These are phyloP conservation scores for Pyrenula massariospora DNA, from an alignment of 495 filamentous ascomycete genomes.

Conservation along the genomic window DNA sequence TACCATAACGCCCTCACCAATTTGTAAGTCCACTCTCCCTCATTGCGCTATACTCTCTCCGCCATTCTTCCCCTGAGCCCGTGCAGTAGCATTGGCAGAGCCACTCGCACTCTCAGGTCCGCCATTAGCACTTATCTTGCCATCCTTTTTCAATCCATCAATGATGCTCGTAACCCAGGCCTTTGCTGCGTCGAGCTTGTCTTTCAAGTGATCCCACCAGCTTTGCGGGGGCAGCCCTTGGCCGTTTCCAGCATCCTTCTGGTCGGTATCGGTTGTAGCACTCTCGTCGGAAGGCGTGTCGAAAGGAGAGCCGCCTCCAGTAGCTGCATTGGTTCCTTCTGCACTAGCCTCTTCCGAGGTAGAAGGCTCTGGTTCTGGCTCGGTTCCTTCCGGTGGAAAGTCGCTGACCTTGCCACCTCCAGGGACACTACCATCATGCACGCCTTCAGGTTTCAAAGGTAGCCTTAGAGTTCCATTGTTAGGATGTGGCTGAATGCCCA, in stretches of 20 bases:
- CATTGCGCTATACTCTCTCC: not conserved
- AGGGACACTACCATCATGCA: slow-evolving; percentile 42
- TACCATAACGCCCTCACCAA: too few relatives aligned
- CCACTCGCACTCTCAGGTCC: not conserved
- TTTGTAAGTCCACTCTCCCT: not conserved
- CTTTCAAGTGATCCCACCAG: not conserved
- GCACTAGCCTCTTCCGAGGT: not conserved
- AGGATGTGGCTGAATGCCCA: slow-evolving; percentile 53
- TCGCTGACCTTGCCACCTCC: not conserved
- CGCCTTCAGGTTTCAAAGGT: slow-evolving; percentile 55
- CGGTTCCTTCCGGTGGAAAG: not conserved
- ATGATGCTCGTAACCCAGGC: not conserved
- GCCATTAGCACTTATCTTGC: not conserved
- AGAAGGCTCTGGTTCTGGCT: not conserved
- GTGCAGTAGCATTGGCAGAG: not conserved
- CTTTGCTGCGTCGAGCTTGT: not conserved
- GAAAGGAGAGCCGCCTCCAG: not conserved
- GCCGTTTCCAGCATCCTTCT: not conserved
- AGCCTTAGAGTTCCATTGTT: slow-evolving; percentile 87
- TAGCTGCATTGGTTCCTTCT: not conserved
- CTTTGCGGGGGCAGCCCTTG: not conserved
- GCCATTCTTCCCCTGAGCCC: not conserved
- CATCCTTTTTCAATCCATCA: not conserved
- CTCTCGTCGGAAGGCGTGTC: not conserved
- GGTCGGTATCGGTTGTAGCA: not conserved